These are phyloP conservation scores for Alternaria gaisen DNA, from an alignment of 2,329 filamentous ascomycete species.

Conservation along the genomic window DNA sequence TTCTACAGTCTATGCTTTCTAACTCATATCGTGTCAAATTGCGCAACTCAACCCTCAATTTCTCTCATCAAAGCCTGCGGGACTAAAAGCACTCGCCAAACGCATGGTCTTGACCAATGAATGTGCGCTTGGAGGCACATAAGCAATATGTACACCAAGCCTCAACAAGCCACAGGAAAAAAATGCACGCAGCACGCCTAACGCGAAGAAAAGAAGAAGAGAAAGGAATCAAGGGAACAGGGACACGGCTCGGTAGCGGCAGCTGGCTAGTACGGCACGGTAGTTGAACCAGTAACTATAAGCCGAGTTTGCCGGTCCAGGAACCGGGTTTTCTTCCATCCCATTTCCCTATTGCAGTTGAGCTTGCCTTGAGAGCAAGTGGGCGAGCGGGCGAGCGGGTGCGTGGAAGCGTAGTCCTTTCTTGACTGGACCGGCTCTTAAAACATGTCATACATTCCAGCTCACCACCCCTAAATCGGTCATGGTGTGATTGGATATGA, in stretches of 20 bases:
- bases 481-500: background rate
- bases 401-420: background rate
- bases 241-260: background rate
- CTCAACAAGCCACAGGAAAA: background rate
- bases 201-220: background rate
- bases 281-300: background rate
- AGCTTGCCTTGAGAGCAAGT: background rate
- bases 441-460: background rate
- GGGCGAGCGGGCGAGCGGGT: background rate
- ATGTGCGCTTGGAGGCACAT: background rate
- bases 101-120: background rate
- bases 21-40: background rate
- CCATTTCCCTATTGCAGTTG: background rate
- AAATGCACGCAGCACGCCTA: background rate
- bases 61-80: background rate
- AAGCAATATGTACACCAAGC: background rate
- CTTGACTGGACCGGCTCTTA: background rate
- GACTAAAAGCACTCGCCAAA: background rate
- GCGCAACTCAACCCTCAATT: background rate
- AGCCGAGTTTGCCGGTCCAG: conserved; percentile 3
- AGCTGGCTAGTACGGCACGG: background rate
- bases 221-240: background rate
- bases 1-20: background rate
- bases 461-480: background rate
- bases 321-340: background rate